These are phyloP conservation scores for Dissophora ornata DNA, from an alignment of 192 early-diverging fungal species.

Conservation along the genomic window DNA sequence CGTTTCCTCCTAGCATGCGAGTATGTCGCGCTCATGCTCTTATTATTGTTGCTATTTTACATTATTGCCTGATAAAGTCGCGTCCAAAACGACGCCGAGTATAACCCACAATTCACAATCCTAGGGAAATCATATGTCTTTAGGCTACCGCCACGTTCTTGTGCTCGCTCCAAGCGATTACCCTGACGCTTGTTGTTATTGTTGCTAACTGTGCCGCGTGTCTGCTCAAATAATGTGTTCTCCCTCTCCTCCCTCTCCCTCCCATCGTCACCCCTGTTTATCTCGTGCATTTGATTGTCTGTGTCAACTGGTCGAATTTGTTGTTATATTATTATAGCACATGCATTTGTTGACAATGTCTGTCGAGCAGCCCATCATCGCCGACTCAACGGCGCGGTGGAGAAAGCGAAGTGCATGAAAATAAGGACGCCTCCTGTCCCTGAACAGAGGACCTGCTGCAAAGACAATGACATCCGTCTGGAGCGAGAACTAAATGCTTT, in stretches of 20 bases:
- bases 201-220: neutral
- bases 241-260: neutral
- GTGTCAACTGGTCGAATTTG: neutral
- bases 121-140: slow-evolving; percentile 2
- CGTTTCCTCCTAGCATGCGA: too few relatives aligned
- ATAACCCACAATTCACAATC: too few relatives aligned
- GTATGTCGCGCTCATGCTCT: neutral
- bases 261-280: slow-evolving; percentile 9
- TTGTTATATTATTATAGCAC: neutral
- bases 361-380: neutral
- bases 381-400: too few relatives aligned
- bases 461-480: too few relatives aligned
- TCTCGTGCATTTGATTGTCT: slow-evolving; percentile 8
- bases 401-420: too few relatives aligned
- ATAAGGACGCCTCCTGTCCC: too few relatives aligned
- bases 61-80: too few relatives aligned
- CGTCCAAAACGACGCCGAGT: too few relatives aligned
- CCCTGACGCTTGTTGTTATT: neutral
- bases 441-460: too few relatives aligned
- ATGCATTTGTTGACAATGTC: neutral
- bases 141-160: neutral
- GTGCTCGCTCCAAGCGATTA: neutral
- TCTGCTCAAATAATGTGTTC: neutral
- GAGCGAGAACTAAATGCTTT: too few relatives aligned
- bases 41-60: neutral